Percentiles rank a stretch among this genome's conserved stretches.
These are phyloP conservation scores for Extremus antarcticus DNA, from an alignment of 495 filamentous ascomycete genomes.

Conservation along the genomic window DNA sequence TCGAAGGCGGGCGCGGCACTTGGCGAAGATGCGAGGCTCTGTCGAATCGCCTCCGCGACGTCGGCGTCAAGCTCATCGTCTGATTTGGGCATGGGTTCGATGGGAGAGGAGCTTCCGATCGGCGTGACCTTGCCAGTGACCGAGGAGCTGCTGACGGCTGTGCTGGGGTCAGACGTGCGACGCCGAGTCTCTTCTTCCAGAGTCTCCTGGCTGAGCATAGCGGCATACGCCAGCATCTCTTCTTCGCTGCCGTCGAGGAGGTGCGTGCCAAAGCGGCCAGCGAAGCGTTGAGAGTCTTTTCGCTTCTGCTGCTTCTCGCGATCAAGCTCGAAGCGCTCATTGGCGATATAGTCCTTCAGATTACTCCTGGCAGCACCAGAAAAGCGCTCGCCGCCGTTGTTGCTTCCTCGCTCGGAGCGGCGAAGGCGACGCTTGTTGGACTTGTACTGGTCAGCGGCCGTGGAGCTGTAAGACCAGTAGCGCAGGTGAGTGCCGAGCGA, in stretches of 20 bases:
- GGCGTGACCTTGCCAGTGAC: constrained; percentile 22
- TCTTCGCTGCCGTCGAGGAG: constrained; percentile 69
- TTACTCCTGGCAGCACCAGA: constrained; percentile 50
- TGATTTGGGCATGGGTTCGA: constrained; percentile 26
- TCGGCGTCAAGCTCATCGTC: constrained; percentile 60
- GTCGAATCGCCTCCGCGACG: constrained; percentile 68
- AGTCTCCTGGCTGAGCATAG: constrained; percentile 74
- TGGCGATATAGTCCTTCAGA: constrained; percentile 67
- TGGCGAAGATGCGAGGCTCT: constrained; percentile 49
- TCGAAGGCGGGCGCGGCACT: constrained; percentile 13
- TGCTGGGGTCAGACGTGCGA: constrained; percentile 41
- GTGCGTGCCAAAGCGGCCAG: constrained; percentile 70
- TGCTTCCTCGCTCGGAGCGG: constrained; percentile 48
- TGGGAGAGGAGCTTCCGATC: constrained; percentile 5
- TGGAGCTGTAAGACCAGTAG: constrained; percentile 88
- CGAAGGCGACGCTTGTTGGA: constrained; percentile 51
- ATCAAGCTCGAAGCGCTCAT: constrained; percentile 67
- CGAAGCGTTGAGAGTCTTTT: constrained; percentile 55
- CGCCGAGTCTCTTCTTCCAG: constrained; percentile 47
- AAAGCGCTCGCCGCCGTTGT: constrained; percentile 43
- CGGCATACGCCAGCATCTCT: constrained; percentile 79
- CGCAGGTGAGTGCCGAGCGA: constrained; percentile 76
- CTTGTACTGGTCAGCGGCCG: constrained; percentile 51
- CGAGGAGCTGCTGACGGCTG: constrained; percentile 20
- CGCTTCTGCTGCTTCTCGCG: constrained; percentile 54